These are phyloP conservation scores for Chenopodium berlandieri DNA, from an alignment of 148 eudicot species.

Conservation along the genomic window DNA sequence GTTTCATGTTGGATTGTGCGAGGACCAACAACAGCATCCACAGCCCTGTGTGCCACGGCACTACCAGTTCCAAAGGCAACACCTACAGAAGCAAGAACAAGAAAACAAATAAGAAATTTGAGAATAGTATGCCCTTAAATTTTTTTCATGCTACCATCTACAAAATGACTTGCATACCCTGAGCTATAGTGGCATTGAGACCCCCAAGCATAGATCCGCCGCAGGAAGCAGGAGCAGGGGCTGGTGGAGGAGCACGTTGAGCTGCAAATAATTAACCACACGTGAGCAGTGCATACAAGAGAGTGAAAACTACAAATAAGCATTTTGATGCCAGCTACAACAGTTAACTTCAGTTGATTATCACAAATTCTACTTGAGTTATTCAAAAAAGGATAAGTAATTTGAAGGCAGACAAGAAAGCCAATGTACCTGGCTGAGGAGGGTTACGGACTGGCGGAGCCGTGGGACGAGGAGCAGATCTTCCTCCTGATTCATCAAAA, in stretches of 20 bases:
- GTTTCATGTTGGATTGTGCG: constrained; percentile 73
- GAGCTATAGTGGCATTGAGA: constrained; percentile 74
- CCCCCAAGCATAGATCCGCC: constrained; percentile 71
- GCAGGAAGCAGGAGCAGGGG: constrained; percentile 55
- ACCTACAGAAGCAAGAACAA: constrained; percentile 37
- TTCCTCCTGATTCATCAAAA: constrained; percentile 62
- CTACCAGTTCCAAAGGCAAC: constrained; percentile 89
- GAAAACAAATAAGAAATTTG: neutral
- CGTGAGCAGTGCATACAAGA: neutral
- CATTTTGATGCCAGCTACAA: no score
- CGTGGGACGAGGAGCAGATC: constrained; percentile 65
- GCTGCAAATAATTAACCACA: constrained; percentile 36
- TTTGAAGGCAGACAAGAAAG: neutral
- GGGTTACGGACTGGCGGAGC: constrained; percentile 58
- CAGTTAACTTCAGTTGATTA: no score
- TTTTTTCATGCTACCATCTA: neutral
- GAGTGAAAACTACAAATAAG: neutral
- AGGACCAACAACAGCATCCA: constrained; percentile 76
- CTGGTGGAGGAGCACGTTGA: constrained; percentile 82
- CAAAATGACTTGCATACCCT: constrained; percentile 44
- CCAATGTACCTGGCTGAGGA: constrained; percentile 51
- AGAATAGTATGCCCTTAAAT: neutral
- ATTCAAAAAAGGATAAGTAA: neutral
- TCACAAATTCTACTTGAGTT: no score
- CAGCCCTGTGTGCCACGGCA: constrained; percentile 86